These are phyloP conservation scores for Candida xyloterini DNA, from an alignment of 805 yeast species.

Conservation along the genomic window DNA sequence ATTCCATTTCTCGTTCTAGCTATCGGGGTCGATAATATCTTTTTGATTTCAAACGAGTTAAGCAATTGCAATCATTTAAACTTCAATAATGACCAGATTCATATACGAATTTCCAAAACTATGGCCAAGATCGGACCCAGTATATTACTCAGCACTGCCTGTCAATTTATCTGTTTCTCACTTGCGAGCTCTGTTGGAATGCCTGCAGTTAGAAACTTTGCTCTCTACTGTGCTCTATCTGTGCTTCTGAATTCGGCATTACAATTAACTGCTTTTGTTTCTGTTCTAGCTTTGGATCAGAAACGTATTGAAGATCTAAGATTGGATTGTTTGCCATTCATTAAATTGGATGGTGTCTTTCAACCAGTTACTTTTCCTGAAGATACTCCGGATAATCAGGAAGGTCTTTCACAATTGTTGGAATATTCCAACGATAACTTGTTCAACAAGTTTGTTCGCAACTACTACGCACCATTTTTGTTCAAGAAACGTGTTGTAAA, in stretches of 20 bases:
- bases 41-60: constrained; percentile 78
- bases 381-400: constrained; percentile 13
- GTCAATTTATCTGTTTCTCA: constrained; percentile 77
- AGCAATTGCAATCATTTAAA: constrained; percentile 46
- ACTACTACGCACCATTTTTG: constrained; percentile 58
- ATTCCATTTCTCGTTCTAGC: constrained; percentile 92
- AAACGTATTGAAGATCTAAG: constrained; percentile 54
- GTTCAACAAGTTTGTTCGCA: constrained; percentile 41
- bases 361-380: constrained; percentile 13
- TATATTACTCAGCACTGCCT: constrained; percentile 68
- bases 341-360: constrained; percentile 27
- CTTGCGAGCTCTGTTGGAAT: constrained; percentile 79
- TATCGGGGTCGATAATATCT: constrained; percentile 94
- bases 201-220: constrained; percentile 97
- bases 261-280: constrained; percentile 78
- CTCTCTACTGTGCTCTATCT: constrained; percentile 86
- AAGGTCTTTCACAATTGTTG: constrained; percentile 24
- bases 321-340: constrained; percentile 61
- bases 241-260: constrained; percentile 70
- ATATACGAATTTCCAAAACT: constrained; percentile 60
- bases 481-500: constrained; percentile 46
- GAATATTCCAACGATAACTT: constrained; percentile 24
- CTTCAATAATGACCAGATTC: constrained; percentile 41
- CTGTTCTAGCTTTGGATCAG: constrained; percentile 69
- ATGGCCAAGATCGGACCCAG: constrained; percentile 83